A percentile compares a stretch with the other conserved stretches of the same genome.
Conservation (phyloP, 192 early-diverging fungal species). For the Helicostylum pulchrum region DNA sequence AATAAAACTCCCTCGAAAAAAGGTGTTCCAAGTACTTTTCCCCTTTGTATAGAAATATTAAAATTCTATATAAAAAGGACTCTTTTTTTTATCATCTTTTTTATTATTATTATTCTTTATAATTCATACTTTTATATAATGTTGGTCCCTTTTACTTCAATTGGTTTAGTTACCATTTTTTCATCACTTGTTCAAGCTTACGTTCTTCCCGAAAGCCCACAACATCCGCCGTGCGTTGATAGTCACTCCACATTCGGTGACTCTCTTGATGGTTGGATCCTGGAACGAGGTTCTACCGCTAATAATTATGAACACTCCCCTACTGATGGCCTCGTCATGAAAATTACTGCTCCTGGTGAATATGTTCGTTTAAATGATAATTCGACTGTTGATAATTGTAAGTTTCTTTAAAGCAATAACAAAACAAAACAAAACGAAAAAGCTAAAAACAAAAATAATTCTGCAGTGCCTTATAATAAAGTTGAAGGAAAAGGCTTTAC, state of each 20-base stretch:
- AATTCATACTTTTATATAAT: too few relatives aligned
- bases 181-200: too few relatives aligned
- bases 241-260: not conserved
- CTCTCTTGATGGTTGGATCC: not conserved
- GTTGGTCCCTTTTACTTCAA: too few relatives aligned
- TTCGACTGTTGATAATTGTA: not conserved
- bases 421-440: not conserved
- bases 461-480: constrained; percentile 16
- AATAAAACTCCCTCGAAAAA: too few relatives aligned
- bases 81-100: too few relatives aligned
- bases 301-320: constrained; percentile 5
- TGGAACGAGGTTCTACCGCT: not conserved
- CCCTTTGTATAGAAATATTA: not conserved
- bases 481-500: constrained; percentile 17
- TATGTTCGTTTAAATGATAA: not conserved
- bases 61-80: not conserved
- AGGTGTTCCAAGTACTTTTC: too few relatives aligned
- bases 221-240: too few relatives aligned
- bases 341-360: constrained; percentile 4
- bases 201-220: too few relatives aligned
- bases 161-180: too few relatives aligned
- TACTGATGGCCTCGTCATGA: constrained; percentile 11
- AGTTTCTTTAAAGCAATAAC: constrained; percentile 2
- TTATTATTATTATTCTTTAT: too few relatives aligned
- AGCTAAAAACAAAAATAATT: too few relatives aligned